These are phyloP conservation scores for Emergomyces africanus DNA, from an alignment of 2,329 filamentous ascomycete genomes.

Conservation along the genomic window DNA sequence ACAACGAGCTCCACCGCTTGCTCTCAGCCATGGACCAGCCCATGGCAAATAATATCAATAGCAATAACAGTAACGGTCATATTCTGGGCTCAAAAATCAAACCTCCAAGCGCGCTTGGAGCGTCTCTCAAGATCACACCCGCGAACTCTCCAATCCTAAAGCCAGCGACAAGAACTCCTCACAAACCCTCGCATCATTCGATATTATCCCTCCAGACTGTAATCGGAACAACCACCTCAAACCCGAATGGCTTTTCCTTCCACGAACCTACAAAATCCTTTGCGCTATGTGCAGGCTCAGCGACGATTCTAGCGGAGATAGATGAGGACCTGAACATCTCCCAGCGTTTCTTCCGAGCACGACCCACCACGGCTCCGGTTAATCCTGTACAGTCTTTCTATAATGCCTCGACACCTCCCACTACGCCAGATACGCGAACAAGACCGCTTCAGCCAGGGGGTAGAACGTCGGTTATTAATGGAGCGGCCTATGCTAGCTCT, in stretches of 20 bases:
- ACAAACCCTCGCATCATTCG: constrained; percentile 28
- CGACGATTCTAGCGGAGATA: constrained; percentile 78
- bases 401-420: constrained; percentile 43
- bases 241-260: constrained; percentile 75
- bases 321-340: constrained; percentile 50
- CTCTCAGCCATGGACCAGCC: constrained; percentile 13
- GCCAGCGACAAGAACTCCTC: constrained; percentile 51
- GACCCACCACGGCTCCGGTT: constrained; percentile 55
- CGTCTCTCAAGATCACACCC: constrained; percentile 54
- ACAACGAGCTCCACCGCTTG: constrained; percentile 12
- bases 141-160: constrained; percentile 60
- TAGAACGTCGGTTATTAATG: constrained; percentile 34
- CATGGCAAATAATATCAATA: constrained; percentile 23
- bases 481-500: constrained; percentile 32
- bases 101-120: constrained; percentile 16
- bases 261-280: constrained; percentile 58
- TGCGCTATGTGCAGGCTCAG: constrained; percentile 84
- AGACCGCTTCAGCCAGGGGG: constrained; percentile 40
- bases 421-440: constrained; percentile 43
- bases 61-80: constrained; percentile 1
- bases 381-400: constrained; percentile 46
- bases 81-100: constrained; percentile 25
- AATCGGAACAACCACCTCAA: constrained; percentile 78
- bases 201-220: constrained; percentile 65
- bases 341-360: constrained; percentile 84